Evolutionary conservation across 2,329 filamentous ascomycete genomes (phyloP), one percentile per base, ranked within the genome.

Genomic region (Endoconidiophora laricicola): DNA sequence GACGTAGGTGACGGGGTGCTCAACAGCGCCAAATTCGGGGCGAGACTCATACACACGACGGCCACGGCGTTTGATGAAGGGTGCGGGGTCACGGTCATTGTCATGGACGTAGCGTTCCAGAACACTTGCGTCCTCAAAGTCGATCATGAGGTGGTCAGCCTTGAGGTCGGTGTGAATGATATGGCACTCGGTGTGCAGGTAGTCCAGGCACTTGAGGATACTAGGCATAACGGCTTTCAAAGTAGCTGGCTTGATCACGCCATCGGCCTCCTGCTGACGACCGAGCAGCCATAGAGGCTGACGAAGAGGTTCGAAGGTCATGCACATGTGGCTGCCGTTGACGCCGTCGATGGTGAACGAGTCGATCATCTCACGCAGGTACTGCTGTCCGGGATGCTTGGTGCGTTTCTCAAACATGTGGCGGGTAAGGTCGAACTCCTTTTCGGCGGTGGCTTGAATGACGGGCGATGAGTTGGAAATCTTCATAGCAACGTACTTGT

Each of bases 141-240:
- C 50, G 26, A 52, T 46, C 46, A 52, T 54, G 36, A 52, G 46
- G 42, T 62, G 58, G 54, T 66, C 65, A 2, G 58, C 57, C 48
- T 69, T 69, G 51, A 71, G 66, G 44, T 70, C 66, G 63, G 65
- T 70, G 56, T 71, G 68, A 20, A 69, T 60, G 51, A 71, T 56
- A 36, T 64, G 63, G 57, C 62, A 65, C 55, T 69, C 63, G 3
- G 59, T 61, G 54, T 70, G 67, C 38, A 70, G 55, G 26, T 57
- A 61, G 44, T 70, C 65, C 3, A 70, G 61, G 16, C 65, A 67
- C 37, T 61, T 60, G 20, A 70, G 63, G 10, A 60, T 53, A 24
- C 55, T 56, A 12, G 50, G 51, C 24, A 72, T 58, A 37, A 62
- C 60, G 20, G 54, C 54, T 53, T 62, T 65, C 10, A 70, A 56